Conservation (phyloP, 768 basidiomycete species). For the Termitomyces bulborhizus region DNA sequence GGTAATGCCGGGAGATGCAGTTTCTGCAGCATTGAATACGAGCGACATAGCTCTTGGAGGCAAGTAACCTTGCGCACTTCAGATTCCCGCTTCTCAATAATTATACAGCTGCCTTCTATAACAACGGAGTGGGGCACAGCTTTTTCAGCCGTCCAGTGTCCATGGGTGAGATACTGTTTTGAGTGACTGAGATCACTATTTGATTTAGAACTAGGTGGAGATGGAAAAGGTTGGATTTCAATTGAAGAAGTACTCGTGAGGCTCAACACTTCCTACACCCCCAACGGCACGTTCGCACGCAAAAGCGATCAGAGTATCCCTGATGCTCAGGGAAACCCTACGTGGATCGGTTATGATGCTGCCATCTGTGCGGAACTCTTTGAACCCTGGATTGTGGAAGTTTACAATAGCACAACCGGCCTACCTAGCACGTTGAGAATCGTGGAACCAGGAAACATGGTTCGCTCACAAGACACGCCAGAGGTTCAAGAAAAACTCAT, state of each 20-base stretch:
- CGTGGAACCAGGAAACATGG: conserved; percentile 22
- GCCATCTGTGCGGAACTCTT: conserved; percentile 32
- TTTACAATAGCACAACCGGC: conserved; percentile 27
- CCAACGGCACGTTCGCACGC: conserved; percentile 23
- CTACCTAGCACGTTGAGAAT: conserved; percentile 24
- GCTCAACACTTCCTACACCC: conserved; percentile 28
- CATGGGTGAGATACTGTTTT: conserved; percentile 15
- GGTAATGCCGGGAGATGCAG: conserved; percentile 17
- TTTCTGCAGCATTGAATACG: conserved; percentile 18
- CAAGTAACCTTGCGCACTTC: not conserved
- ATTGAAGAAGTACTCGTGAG: conserved; percentile 30
- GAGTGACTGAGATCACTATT: not conserved
- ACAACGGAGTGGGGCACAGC: conserved; percentile 24
- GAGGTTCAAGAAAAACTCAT: conserved; percentile 16
- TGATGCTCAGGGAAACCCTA: conserved; percentile 20
- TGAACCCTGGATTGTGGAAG: conserved; percentile 35
- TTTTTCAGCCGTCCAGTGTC: conserved; percentile 21
- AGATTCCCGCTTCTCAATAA: not conserved
- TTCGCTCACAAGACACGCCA: conserved; percentile 16
- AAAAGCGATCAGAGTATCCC: conserved; percentile 14
- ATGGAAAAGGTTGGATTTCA: conserved; percentile 27
- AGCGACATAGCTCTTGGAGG: conserved; percentile 20
- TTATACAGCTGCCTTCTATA: conserved; percentile 22
- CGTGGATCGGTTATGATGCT: conserved; percentile 33
- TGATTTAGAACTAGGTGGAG: conserved; percentile 14